Percentiles rank a stretch among this genome's conserved stretches.
phyloP scores from a whole-genome alignment of 495 filamentous ascomycete species.

The Beverwykella pulmonaria region DNA sequence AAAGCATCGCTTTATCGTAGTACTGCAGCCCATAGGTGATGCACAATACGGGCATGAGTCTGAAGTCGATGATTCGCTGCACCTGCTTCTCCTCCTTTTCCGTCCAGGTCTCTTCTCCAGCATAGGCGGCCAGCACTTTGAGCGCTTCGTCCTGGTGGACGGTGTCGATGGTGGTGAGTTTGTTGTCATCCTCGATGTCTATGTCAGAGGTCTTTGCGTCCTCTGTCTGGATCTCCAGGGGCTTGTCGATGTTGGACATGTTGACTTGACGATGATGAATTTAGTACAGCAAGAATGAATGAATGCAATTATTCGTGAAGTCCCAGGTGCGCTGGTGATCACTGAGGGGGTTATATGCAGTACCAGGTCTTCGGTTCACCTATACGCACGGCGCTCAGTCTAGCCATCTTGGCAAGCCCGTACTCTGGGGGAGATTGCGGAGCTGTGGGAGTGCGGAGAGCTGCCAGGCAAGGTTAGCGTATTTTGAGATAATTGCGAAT shows the following conservation, averaged over 20 bases:
- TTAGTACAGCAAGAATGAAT: not conserved
- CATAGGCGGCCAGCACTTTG: constrained; percentile 46
- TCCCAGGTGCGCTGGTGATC: not conserved
- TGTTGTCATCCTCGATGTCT: not conserved
- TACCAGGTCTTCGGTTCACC: constrained; percentile 7
- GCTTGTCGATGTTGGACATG: constrained; percentile 1
- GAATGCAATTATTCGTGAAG: not conserved
- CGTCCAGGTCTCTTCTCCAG: constrained; percentile 49
- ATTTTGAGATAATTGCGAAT: not conserved
- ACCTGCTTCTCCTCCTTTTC: constrained; percentile 45
- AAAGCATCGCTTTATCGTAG: constrained; percentile 50
- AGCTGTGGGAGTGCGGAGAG: not conserved
- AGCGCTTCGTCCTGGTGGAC: constrained; percentile 53
- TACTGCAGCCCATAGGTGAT: constrained; percentile 52
- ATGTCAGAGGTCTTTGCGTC: not conserved
- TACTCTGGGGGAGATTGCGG: not conserved
- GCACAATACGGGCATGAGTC: constrained; percentile 55
- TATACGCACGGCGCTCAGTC: not conserved
- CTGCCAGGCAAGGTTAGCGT: not conserved
- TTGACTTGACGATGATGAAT: not conserved
- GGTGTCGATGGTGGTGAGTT: constrained; percentile 44
- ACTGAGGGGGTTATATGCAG: not conserved
- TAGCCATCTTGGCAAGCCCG: constrained; percentile 1
- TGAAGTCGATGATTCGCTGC: constrained; percentile 48
- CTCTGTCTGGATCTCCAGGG: not conserved